Percentiles rank a stretch among this genome's conserved stretches.
These are phyloP conservation scores for Trifolium dubium DNA, from an alignment of 306 rosid species.

Conservation along the genomic window DNA sequence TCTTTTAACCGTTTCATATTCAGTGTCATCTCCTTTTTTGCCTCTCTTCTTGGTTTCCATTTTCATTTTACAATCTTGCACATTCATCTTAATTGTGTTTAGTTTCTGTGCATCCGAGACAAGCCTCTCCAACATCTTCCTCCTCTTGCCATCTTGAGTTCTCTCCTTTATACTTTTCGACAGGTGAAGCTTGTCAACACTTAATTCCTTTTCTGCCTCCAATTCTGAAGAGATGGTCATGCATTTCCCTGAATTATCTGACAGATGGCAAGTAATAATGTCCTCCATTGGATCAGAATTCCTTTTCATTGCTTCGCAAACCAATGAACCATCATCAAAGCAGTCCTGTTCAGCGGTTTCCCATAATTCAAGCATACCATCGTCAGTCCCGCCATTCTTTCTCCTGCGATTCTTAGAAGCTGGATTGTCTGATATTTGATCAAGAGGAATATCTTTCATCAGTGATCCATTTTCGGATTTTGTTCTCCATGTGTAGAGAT, in stretches of 20 bases:
- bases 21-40: slow-evolving; percentile 53
- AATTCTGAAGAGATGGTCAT: slow-evolving; percentile 59
- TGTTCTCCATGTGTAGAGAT: slow-evolving; percentile 46
- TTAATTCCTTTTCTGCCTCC: slow-evolving; percentile 72
- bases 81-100: slow-evolving; percentile 52
- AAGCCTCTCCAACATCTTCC: slow-evolving; percentile 76
- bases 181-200: slow-evolving; percentile 72
- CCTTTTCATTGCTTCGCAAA: slow-evolving; percentile 45
- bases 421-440: slow-evolving; percentile 72
- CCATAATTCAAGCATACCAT: slow-evolving; percentile 95
- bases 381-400: slow-evolving; percentile 61
- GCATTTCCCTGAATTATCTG: slow-evolving; percentile 46
- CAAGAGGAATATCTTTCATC: slow-evolving; percentile 94
- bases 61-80: slow-evolving; percentile 70
- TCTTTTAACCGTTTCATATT: slow-evolving; percentile 68
- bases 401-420: slow-evolving; percentile 59
- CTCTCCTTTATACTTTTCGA: slow-evolving; percentile 53
- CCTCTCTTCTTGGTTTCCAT: slow-evolving; percentile 60
- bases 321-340: slow-evolving; percentile 39
- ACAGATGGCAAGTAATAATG: slow-evolving; percentile 43
- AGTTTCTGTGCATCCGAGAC: slow-evolving; percentile 75
- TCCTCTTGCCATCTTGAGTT: slow-evolving; percentile 63
- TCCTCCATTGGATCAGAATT: slow-evolving; percentile 50
- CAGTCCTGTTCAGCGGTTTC: slow-evolving; percentile 70
- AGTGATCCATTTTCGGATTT: slow-evolving; percentile 58